Base-by-base conservation (phyloP, 768 basidiomycete genomes). In the Stropharia rugosoannulata region DNA sequence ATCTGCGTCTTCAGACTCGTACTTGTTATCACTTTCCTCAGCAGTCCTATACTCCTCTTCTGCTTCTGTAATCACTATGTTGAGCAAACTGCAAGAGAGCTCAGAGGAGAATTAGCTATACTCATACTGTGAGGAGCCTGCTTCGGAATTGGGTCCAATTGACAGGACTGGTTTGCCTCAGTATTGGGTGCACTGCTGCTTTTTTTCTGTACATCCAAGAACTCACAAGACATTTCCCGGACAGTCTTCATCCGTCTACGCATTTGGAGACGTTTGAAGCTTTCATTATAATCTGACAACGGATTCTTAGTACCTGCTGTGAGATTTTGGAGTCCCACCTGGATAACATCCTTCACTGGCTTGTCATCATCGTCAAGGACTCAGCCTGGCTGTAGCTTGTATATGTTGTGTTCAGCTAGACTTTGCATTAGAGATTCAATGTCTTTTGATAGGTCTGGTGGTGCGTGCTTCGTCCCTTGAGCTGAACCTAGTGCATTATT, bases 391-490 rank as follows among this genome's bases (percentile, higher is more conserved):
- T 59, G 49, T 4, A 58, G 9, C 10, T 13, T 10, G 45, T 66
- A 68, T 5, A 68, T 59, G 2, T 64, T 47, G 42, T 66, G 44
- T 9, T 68, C 53, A 2, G 57, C 45, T 4, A 68, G 56, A 22
- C 60, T 66, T 5, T 56, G 42, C 63, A 68, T 66, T 1, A 68
- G 53, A 4, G 56, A 51, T 1, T 43, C 22, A 29, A 76, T 71
- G 37, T 77, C 75, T 1, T 63, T 55, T 4, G 54, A 40, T 0
- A 76, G 55, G 39, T 72, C 43, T 5, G 69, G 62, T 0, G 54
- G 58, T 7, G 63, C 48, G 49, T 77, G 75, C 48, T 59, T 64
- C 1, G 53, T 62, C 0, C 75, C 75, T 35, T 69, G 70, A 16
- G 65, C 56, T 1, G 69, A 51, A 2, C 73, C 72, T 16, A 76